Evolutionary conservation across 2,329 filamentous ascomycete genomes (phyloP).

Genomic region (Penicillium decumbens): DNA sequence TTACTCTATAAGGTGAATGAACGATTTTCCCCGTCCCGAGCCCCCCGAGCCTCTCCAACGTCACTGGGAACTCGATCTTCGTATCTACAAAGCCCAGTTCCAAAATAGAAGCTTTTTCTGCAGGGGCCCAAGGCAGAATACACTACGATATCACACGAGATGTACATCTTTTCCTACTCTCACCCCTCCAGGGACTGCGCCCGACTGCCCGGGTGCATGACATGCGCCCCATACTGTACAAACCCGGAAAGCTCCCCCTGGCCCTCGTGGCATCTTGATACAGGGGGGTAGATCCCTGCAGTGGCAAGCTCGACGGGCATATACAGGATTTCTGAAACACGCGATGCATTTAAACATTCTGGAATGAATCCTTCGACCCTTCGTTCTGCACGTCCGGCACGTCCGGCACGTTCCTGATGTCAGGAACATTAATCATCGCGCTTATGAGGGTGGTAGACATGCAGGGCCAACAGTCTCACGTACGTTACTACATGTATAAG

Average conservation of each 20-base stretch:
- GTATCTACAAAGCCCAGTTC: neutral
- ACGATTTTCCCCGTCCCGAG: neutral
- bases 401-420: neutral
- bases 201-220: neutral
- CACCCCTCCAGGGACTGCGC: neutral
- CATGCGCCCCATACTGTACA: neutral
- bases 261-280: neutral
- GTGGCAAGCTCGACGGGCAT: neutral
- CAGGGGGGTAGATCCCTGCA: neutral
- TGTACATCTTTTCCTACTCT: neutral
- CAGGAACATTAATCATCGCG: neutral
- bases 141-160: no score
- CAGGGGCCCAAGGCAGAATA: neutral
- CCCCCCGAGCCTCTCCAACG: neutral
- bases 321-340: neutral
- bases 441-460: neutral
- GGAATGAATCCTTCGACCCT: neutral
- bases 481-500: neutral
- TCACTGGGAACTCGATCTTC: constrained; percentile 2
- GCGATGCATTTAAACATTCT: neutral
- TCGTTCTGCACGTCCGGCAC: no score
- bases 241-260: neutral
- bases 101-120: neutral
- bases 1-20: constrained; percentile 10
- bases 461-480: neutral